These are phyloP conservation scores for Phragmites australis DNA, from an alignment of 176 grass and related monocot species.

Conservation along the genomic window DNA sequence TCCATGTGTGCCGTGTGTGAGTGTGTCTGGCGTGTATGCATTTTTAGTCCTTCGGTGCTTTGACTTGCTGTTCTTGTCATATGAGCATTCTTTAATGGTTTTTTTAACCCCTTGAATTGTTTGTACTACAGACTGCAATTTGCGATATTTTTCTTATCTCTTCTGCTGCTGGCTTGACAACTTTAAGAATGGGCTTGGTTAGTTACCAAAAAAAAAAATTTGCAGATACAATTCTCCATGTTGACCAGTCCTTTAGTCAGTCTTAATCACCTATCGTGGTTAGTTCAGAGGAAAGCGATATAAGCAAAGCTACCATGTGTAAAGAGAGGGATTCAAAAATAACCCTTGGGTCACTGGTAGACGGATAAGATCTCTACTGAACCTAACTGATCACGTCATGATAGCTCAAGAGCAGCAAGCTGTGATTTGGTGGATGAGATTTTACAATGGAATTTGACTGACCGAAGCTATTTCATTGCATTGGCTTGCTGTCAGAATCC, in stretches of 20 bases:
- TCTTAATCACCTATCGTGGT: conserved; percentile 29
- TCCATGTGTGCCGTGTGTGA: conserved; percentile 3
- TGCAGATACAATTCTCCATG: conserved; percentile 18
- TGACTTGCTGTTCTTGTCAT: conserved; percentile 16
- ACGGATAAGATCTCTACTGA: conserved; percentile 37
- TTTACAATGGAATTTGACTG: conserved; percentile 43
- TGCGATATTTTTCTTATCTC: not conserved
- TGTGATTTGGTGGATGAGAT: conserved; percentile 41
- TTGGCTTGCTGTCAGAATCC: conserved; percentile 25
- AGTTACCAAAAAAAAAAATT: not conserved
- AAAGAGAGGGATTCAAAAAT: conserved; percentile 5
- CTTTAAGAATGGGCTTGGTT: conserved; percentile 9
- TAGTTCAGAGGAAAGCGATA: conserved; percentile 33
- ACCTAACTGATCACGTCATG: conserved; percentile 30
- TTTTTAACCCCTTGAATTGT: not conserved
- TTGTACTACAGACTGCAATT: not conserved
- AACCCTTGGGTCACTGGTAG: conserved; percentile 26
- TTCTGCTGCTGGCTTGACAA: not conserved
- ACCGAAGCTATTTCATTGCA: conserved; percentile 36
- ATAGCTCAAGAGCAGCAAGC: conserved; percentile 32
- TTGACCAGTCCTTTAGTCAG: conserved; percentile 23
- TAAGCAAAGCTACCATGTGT: conserved; percentile 17
- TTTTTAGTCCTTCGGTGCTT: conserved; percentile 30
- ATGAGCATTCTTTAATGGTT: conserved; percentile 16
- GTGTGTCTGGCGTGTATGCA: conserved; percentile 24